These are phyloP conservation scores for Drosera capensis DNA, from an alignment of 148 eudicot genomes.

Conservation along the genomic window DNA sequence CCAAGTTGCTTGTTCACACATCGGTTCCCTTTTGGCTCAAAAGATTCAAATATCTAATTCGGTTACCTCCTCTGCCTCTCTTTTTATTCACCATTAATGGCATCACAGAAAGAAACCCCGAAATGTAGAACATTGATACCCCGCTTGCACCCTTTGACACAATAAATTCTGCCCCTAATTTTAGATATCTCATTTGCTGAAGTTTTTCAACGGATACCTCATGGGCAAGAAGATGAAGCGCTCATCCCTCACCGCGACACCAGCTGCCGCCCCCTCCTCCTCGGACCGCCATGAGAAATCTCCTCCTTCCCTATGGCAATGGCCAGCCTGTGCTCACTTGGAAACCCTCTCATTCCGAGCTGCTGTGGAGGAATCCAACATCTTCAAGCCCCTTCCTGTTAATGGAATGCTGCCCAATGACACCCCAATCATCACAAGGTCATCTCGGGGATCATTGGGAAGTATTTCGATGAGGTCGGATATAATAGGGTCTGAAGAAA, in stretches of 20 bases:
- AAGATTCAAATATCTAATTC: no score
- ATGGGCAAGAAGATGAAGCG: slow-evolving; percentile 41
- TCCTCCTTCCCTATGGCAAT: slow-evolving; percentile 20
- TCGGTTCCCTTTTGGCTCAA: no score
- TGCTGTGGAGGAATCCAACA: slow-evolving; percentile 5
- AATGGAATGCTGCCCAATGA: no score
- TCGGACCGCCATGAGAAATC: slow-evolving; percentile 12
- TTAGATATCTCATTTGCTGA: not conserved
- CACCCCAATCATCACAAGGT: slow-evolving; percentile 21
- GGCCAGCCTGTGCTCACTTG: slow-evolving; percentile 29
- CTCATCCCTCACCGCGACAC: slow-evolving; percentile 39
- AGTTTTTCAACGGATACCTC: not conserved
- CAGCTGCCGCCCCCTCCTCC: slow-evolving; percentile 32
- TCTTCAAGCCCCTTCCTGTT: slow-evolving; percentile 4
- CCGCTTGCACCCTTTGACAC: not conserved
- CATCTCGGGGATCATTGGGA: slow-evolving; percentile 7
- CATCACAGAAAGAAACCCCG: no score
- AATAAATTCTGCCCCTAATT: slow-evolving; percentile 1
- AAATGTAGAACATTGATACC: no score
- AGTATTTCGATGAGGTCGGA: slow-evolving; percentile 6
- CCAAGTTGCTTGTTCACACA: no score
- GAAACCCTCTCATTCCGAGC: slow-evolving; percentile 45
- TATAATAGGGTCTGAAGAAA: slow-evolving; percentile 10
- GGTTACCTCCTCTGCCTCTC: no score
- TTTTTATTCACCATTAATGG: no score